phyloP scores from a whole-genome alignment of 2,329 filamentous ascomycete species.

The Pseudogymnoascus sp. region DNA sequence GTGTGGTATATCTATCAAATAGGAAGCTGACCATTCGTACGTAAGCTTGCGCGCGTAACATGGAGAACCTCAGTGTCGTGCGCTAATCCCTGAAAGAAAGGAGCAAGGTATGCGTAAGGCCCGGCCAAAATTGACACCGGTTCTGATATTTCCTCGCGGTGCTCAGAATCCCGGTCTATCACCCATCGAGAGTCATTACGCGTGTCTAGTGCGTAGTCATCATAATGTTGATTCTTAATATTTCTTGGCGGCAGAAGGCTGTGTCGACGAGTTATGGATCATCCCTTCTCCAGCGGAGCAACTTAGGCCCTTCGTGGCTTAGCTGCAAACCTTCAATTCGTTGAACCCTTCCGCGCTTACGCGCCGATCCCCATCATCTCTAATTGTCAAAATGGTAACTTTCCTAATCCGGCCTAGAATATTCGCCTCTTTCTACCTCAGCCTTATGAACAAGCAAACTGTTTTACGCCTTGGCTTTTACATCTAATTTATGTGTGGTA shows the following conservation, averaged over 20 bases:
- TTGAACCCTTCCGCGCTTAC: not conserved
- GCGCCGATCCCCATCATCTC: not conserved
- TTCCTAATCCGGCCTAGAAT: not conserved
- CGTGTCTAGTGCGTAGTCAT: not conserved
- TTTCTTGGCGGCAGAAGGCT: not conserved
- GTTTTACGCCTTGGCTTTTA: not conserved
- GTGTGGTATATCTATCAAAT: not conserved
- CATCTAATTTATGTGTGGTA: not conserved
- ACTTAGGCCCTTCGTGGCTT: not conserved
- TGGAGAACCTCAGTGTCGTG: too few relatives aligned
- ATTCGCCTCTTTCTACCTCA: not conserved
- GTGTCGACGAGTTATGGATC: not conserved
- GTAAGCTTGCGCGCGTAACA: not conserved
- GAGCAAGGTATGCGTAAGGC: not conserved
- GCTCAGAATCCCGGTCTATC: not conserved
- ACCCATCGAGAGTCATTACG: not conserved
- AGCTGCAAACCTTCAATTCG: not conserved
- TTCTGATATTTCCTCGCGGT: too few relatives aligned
- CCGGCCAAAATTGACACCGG: not conserved
- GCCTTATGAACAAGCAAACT: not conserved
- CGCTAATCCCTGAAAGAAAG: not conserved
- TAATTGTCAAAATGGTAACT: not conserved
- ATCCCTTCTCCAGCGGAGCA: not conserved
- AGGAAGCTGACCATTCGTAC: not conserved
- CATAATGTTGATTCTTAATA: not conserved